phyloP scores from a whole-genome alignment of 768 basidiomycete species.

The Gloeostereum incarnatum region DNA sequence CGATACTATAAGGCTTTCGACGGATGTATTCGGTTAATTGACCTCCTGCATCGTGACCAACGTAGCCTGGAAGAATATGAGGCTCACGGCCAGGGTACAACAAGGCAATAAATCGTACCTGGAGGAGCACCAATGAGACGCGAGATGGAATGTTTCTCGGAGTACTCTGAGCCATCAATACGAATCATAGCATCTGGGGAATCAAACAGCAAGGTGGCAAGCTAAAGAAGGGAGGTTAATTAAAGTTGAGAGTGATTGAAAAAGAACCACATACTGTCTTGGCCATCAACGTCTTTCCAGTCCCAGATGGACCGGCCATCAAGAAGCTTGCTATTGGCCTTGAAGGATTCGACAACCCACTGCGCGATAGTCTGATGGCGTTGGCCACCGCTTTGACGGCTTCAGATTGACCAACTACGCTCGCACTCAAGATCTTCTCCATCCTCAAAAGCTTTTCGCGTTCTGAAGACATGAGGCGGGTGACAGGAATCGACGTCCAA shows the following conservation, averaged over 20 bases:
- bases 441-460: constrained; percentile 81
- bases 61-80: constrained; percentile 77
- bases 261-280: constrained; percentile 59
- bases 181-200: constrained; percentile 88
- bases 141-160: constrained; percentile 71
- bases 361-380: constrained; percentile 86
- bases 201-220: constrained; percentile 85
- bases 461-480: constrained; percentile 79
- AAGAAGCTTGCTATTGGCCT: constrained; percentile 90
- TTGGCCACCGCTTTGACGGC: constrained; percentile 91
- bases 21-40: constrained; percentile 92
- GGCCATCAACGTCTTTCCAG: constrained; percentile 82
- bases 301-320: constrained; percentile 87
- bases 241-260: constrained; percentile 1
- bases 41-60: constrained; percentile 85
- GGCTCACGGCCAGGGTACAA: background rate
- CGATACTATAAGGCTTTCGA: constrained; percentile 82
- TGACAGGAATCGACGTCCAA: constrained; percentile 92
- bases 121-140: constrained; percentile 46
- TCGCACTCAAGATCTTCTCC: constrained; percentile 72
- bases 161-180: constrained; percentile 90
- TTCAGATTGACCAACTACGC: constrained; percentile 85
- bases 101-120: background rate
- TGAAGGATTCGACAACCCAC: constrained; percentile 84
- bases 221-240: constrained; percentile 28